phyloP scores from a whole-genome alignment of 2,329 filamentous ascomycete genomes.

The Calonectria naviculata region DNA sequence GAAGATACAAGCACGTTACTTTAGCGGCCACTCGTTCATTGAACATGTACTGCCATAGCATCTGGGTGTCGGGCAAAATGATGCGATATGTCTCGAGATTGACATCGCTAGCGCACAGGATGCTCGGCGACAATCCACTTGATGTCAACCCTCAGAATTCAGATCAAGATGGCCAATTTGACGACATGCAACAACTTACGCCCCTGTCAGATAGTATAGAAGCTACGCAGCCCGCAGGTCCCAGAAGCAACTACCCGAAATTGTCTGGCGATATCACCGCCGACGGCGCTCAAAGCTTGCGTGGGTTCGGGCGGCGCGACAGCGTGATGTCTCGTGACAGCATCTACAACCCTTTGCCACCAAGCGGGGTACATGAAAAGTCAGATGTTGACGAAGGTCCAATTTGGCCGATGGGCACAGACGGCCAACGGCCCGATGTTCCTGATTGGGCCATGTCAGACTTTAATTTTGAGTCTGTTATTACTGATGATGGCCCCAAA shows the following conservation, averaged over 20 bases:
- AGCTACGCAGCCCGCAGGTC: not conserved
- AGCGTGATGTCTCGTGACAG: not conserved
- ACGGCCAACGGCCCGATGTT: constrained; percentile 1
- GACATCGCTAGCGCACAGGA: constrained; percentile 12
- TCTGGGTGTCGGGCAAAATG: constrained; percentile 34
- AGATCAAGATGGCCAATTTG: not conserved
- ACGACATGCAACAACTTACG: constrained; percentile 2
- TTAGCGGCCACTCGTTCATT: constrained; percentile 22
- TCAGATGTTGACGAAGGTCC: not conserved
- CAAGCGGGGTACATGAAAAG: not conserved
- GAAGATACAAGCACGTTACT: constrained; percentile 17
- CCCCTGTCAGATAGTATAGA: constrained; percentile 4
- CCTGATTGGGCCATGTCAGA: constrained; percentile 30
- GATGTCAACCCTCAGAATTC: not conserved
- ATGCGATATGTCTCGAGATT: constrained; percentile 28
- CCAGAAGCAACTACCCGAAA: not conserved
- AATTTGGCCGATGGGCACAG: not conserved
- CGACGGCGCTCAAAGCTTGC: not conserved
- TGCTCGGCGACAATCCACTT: not conserved
- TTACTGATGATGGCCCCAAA: constrained; percentile 18
- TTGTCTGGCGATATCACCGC: not conserved
- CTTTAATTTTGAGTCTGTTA: constrained; percentile 28
- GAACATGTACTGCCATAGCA: constrained; percentile 28
- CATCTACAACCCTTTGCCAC: not conserved
- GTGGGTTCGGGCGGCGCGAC: not conserved